Evolutionary conservation across 805 yeast genomes (phyloP), one percentile per base, ranked within the genome.

Genomic region (Yarrowia keelungensis): DNA sequence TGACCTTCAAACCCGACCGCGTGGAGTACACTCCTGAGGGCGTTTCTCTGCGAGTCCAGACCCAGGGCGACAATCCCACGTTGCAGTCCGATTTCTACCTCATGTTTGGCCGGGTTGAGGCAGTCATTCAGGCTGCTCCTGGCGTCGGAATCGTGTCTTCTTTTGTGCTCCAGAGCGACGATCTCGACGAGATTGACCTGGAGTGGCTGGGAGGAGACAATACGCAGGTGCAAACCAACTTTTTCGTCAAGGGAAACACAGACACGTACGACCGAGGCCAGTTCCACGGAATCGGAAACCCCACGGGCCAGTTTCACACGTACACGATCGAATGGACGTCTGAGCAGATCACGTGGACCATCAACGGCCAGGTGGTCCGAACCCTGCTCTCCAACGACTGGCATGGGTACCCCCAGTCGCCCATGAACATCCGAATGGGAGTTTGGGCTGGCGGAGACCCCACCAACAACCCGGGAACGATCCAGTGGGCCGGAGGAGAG

Each of bases 341-440:
- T 72, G 88, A 87, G 51, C 75, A 80, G 8, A 79, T 89, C 49
- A 81, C 84, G 9, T 93, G 96, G 92, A 85, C 84, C 69, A 73
- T 91, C 35, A 96, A 93, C 74, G 96, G 94, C 38, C 75, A 71
- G 8, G 81, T 82, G 0, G 86, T 91, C 10, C 86, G 98, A 81
- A 84, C 90, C 1, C 79, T 93, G 67, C 51, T 75, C 11, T 82
- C 85, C 69, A 79, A 80, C 69, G 80, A 87, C 26, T 75, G 85
- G 16, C 83, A 85, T 69, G 97, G 97, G 5, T 93, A 85, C 78
- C 98, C 98, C 51, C 97, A 92, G 79, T 81, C 92, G n/a, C 98
- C 98, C 61, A 91, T 92, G 65, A 82, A 89, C 75, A 79, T 92
- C 58, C 91, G 89, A 76, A 77, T 82, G 35, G 85, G 85, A 8